phyloP scores from a whole-genome alignment of 1,139 yeast genomes.

The Lodderomyces theae region DNA sequence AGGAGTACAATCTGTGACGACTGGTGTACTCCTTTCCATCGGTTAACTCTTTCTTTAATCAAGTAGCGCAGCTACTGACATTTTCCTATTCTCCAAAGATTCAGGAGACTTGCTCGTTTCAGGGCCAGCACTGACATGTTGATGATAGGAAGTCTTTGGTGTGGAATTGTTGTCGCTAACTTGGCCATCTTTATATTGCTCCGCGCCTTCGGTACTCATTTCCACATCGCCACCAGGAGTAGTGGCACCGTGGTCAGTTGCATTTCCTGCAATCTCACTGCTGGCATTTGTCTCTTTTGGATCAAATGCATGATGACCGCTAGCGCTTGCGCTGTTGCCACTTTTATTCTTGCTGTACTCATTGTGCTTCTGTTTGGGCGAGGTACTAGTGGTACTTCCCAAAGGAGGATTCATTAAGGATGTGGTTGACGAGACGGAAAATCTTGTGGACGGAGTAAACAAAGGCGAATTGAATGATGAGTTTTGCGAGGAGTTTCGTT shows the following conservation, averaged over 20 bases:
- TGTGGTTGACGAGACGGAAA: conserved; percentile 28
- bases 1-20: too few species aligned
- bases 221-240: not conserved
- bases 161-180: not conserved
- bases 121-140: not conserved
- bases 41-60: too few species aligned
- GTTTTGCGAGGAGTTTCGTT: conserved; percentile 31
- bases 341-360: not conserved
- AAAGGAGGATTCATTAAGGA: conserved; percentile 15
- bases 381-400: conserved; percentile 2
- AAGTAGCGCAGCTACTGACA: conserved; percentile 13
- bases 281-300: too few species aligned
- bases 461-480: conserved; percentile 33
- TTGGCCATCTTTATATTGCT: not conserved
- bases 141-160: not conserved
- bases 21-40: too few species aligned
- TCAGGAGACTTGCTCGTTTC: not conserved
- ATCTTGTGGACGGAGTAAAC: conserved; percentile 27
- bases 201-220: not conserved
- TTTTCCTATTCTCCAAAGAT: conserved; percentile 5
- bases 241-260: too few species aligned
- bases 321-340: too few species aligned
- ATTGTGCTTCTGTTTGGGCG: not conserved
- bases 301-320: too few species aligned
- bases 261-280: too few species aligned